A percentile compares a stretch with the other conserved stretches of the same genome.
phyloP scores from a whole-genome alignment of 2,329 filamentous ascomycete species.

The Grosmannia huntii region DNA sequence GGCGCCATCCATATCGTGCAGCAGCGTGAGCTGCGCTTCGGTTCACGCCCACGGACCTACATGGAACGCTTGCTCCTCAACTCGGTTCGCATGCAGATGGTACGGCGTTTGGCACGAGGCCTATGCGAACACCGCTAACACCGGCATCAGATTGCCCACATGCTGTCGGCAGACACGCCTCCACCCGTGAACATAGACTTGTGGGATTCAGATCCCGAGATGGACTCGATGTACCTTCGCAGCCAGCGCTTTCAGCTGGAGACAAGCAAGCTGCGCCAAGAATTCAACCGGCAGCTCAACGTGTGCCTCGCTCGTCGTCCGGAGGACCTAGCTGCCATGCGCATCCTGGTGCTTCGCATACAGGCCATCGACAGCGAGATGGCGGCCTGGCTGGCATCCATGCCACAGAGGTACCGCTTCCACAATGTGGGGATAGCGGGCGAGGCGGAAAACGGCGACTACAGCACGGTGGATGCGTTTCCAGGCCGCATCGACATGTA shows the following conservation, averaged over 20 bases:
- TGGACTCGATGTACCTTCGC: slow-evolving; percentile 32
- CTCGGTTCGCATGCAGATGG: slow-evolving; percentile 47
- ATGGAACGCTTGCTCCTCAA: slow-evolving; percentile 43
- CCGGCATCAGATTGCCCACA: slow-evolving; percentile 36
- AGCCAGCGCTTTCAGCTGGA: slow-evolving; percentile 40
- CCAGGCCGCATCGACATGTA: slow-evolving; percentile 49
- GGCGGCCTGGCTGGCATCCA: slow-evolving; percentile 33
- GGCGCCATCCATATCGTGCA: slow-evolving; percentile 49
- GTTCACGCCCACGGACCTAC: slow-evolving; percentile 39
- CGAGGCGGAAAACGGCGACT: slow-evolving; percentile 38
- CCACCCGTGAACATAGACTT: slow-evolving; percentile 42
- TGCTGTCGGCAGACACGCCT: slow-evolving; percentile 37
- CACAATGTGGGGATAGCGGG: slow-evolving; percentile 45
- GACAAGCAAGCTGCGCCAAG: slow-evolving; percentile 41
- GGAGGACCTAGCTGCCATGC: slow-evolving; percentile 38
- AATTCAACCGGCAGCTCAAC: slow-evolving; percentile 36
- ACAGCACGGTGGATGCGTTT: slow-evolving; percentile 40
- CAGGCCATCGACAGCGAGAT: slow-evolving; percentile 40
- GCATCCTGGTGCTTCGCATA: slow-evolving; percentile 37
- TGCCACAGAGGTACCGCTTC: slow-evolving; percentile 37
- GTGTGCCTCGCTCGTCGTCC: slow-evolving; percentile 30
- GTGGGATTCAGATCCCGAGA: slow-evolving; percentile 41
- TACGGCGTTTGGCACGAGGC: slow-evolving; percentile 16
- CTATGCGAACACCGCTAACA: no score
- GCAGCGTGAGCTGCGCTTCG: slow-evolving; percentile 45